Conservation (phyloP, 768 basidiomycete genomes). For the Sporobolomyces roseus region DNA sequence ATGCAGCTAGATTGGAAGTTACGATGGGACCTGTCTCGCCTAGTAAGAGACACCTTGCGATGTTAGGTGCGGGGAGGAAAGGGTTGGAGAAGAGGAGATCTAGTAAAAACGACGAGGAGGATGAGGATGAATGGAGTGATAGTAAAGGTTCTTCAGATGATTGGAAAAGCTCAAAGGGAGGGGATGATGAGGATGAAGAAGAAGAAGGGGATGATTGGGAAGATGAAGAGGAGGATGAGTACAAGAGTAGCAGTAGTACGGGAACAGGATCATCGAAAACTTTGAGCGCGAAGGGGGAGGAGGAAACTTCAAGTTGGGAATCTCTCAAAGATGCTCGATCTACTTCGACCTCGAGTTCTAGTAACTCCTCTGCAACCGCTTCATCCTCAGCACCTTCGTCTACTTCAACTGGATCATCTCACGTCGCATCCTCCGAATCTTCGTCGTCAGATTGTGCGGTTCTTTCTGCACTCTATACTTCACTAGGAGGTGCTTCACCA, state of each 20-base stretch:
- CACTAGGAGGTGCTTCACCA: conserved; percentile 30
- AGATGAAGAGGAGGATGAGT: background rate
- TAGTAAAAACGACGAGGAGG: conserved; percentile 10
- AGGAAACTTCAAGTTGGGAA: background rate
- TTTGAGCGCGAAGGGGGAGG: background rate
- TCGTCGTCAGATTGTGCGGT: conserved; percentile 27
- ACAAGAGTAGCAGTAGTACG: background rate
- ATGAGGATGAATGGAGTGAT: background rate
- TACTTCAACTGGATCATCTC: background rate
- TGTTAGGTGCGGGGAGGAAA: background rate
- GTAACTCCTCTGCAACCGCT: background rate
- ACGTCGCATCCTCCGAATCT: background rate
- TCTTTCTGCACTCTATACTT: conserved; percentile 30
- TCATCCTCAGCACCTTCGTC: background rate
- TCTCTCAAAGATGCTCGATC: conserved; percentile 22
- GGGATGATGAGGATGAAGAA: background rate
- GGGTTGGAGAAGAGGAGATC: conserved; percentile 11
- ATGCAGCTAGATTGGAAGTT: background rate
- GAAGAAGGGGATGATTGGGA: conserved; percentile 6
- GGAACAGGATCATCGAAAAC: background rate
- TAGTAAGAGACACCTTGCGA: background rate
- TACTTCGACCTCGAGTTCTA: background rate
- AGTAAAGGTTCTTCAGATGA: too few species aligned
- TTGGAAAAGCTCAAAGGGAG: too few species aligned
- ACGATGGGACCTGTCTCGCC: background rate